Base-by-base conservation (phyloP, 179 eudicot genomes). In the Vitellaria paradoxa region DNA sequence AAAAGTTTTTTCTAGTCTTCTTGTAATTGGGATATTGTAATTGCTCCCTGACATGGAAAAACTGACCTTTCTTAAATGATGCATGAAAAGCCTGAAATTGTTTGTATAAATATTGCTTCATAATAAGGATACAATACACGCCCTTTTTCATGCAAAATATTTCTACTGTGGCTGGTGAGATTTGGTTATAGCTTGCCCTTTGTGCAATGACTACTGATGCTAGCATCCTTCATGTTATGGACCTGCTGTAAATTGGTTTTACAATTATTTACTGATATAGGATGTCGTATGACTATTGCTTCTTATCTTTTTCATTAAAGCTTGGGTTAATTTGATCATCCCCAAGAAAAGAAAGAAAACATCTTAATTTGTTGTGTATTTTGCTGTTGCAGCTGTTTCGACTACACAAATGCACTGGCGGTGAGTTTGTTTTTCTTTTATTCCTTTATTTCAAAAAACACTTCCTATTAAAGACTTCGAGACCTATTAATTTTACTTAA, bases 361-460 rank as follows among this genome's bases (percentile, higher is more conserved):
- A n/a, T n/a, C 21, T 62, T 73, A 76, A 83, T 76, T 21, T 61
- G 53, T 59, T 30, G 37, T 61, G 9, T 42, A 15, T 82, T 77
- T 79, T 70, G 7, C 70, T 53, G 68, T 17, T 88, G 89, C 98
- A 96, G 99, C 77, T 93, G 99, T 80, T 96, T 93, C 76, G 99
- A 93, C 89, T 96, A 93, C 96, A 96, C 99, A 60, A 96, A 96
- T 88, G 98, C 85, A 68, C 88, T 96, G 76, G 99, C 99, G 80
- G 99, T 96, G 78, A 88, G 98, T 84, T 69, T 47, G 78, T 73
- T 52, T 23, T 64, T 47, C 72, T 21, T 18, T 12, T 14, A 26
- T 30, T 30, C 37, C 37, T 30, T 30, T 50, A 63, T 24, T 47
- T 21, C 5, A 59, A 60, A 12, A 42, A 24, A 24, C 7, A 24